A percentile compares a stretch with the other conserved stretches of the same genome.
Evolutionary conservation across 176 grass and related monocot species (phyloP).

Genomic region (Lolium rigidum): DNA sequence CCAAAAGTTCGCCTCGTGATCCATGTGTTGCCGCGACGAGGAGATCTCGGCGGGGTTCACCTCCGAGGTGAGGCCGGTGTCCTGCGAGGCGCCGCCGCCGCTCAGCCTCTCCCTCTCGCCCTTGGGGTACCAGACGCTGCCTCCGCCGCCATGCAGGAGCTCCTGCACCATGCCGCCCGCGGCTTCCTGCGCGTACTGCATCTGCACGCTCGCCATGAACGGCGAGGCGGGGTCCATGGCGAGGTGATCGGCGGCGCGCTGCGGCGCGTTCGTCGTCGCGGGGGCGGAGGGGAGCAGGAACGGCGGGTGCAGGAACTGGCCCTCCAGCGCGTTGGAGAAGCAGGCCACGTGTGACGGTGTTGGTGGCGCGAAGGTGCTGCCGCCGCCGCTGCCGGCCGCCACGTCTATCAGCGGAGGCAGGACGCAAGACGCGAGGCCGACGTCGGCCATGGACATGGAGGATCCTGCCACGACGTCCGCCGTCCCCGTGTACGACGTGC

Average conservation of each 20-base stretch:
- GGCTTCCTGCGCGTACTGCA: slow-evolving; percentile 35
- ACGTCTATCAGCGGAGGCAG: slow-evolving; percentile 62
- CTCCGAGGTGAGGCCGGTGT: slow-evolving; percentile 64
- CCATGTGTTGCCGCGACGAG: slow-evolving; percentile 46
- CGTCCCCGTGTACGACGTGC: slow-evolving; percentile 16
- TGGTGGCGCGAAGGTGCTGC: not conserved
- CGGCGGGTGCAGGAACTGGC: slow-evolving; percentile 51
- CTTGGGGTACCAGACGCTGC: slow-evolving; percentile 53
- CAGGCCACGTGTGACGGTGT: slow-evolving; percentile 70
- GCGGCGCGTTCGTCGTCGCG: not conserved
- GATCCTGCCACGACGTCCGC: not conserved
- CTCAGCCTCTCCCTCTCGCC: slow-evolving; percentile 45
- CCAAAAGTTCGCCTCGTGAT: slow-evolving; percentile 50
- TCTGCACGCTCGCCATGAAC: slow-evolving; percentile 25
- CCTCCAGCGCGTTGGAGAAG: slow-evolving; percentile 81
- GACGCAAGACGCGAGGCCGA: slow-evolving; percentile 30
- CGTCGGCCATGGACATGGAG: slow-evolving; percentile 16
- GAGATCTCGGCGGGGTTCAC: slow-evolving; percentile 67
- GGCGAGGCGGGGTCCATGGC: slow-evolving; percentile 16
- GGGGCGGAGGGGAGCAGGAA: slow-evolving; percentile 26
- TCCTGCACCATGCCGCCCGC: slow-evolving; percentile 35
- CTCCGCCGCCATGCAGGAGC: slow-evolving; percentile 36
- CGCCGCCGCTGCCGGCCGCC: slow-evolving; percentile 6
- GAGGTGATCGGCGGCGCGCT: not conserved
- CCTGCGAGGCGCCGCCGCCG: slow-evolving; percentile 53